Base-by-base conservation (phyloP, 305 asterid genomes). In the Fraxinus greggii region DNA sequence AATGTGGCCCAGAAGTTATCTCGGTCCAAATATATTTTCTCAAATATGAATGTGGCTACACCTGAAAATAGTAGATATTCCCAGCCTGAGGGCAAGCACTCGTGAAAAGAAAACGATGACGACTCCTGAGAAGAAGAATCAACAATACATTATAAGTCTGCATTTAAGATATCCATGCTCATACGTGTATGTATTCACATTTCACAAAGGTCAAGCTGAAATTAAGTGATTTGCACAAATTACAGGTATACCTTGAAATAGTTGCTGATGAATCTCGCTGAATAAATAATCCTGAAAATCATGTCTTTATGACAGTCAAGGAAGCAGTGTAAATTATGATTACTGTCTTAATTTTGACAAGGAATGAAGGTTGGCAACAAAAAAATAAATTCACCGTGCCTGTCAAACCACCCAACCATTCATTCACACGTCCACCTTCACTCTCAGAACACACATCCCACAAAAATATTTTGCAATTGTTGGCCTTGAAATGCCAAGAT, bases 41-140 rank as follows among this genome's bases (percentile, higher is more conserved):
- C 96, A 67, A 94, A 90, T 85, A 92, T 78, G 86, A 91, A 87
- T 21, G 97, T 94, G 78, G 92, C 86, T 21, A 88, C 78, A 73
- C 97, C 92, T 29, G 97, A 92, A 86, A 91, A 80, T 73, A 92
- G 86, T 54, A 96, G 84, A 79, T 89, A 80, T 23, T 86, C 85
- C 82, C 89, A 91, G 78, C 98, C 98, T 5, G 87, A 87, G 48
- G 99, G 98, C 88, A 94, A 86, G 90, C 99, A 96, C 80, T 83
- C 83, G 48, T 80, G 83, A 75, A 96, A 96, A 84, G 99, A 91
- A 88, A 96, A 94, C 8, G 90, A 88, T n/a, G 90, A 87, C 6
- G 97, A 86, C 48, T 86, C 98, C 98, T 96, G 93, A 21, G 29
- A 80, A 73, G 73, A 82, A 42, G 23, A 75, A 61, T 59, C 33